Evolutionary conservation across 495 filamentous ascomycete species (phyloP), one percentile per base, ranked within the genome.

Genomic region (Xylaria grammica): DNA sequence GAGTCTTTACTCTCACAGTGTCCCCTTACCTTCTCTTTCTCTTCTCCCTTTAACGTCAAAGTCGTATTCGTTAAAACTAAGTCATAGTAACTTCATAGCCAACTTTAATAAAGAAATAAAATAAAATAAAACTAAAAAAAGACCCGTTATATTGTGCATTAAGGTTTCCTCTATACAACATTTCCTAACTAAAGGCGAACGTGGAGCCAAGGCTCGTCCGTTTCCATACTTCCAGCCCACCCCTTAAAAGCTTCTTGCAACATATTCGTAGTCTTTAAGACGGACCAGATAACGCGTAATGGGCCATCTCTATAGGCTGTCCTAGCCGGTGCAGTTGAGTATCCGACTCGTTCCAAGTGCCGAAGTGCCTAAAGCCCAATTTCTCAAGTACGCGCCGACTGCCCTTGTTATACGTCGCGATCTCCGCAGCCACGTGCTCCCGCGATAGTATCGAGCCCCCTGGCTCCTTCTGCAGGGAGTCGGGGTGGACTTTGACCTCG

Each of bases 401-500:
- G 26, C 32, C 54, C 4, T 13, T 9, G 17, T 64, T 64, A 44
- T 64, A 64, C 24, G 53, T 30, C 0, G 62, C 62, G 36, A 64
- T 44, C n/a, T 64, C 52, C 0, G 62, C 62, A 1, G 20, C 53
- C 15, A 64, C 26, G 53, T 29, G 53, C 53, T 64, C 62, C 0
- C 24, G 29, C 22, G 17, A 11, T 29, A 20, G 2, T 6, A 4
- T n/a, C 32, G 27, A 29, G 1, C 20, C 45, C 10, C 48, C 42
- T n/a, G n/a, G n/a, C n/a, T 49, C 44, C 4, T 61, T 26, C 5
- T 24, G 32, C 8, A 52, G 15, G 3, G 45, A 27, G 15, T 30
- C 45, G 1, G 40, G 45, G 42, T 69, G 52, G 50, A 67, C 76
- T 30, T 50, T 59, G 17, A 76, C 11, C 66, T 74, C 45, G 32